These are phyloP conservation scores for Rhizophagus sp. DNA, from an alignment of 192 early-diverging fungal genomes.

Conservation along the genomic window DNA sequence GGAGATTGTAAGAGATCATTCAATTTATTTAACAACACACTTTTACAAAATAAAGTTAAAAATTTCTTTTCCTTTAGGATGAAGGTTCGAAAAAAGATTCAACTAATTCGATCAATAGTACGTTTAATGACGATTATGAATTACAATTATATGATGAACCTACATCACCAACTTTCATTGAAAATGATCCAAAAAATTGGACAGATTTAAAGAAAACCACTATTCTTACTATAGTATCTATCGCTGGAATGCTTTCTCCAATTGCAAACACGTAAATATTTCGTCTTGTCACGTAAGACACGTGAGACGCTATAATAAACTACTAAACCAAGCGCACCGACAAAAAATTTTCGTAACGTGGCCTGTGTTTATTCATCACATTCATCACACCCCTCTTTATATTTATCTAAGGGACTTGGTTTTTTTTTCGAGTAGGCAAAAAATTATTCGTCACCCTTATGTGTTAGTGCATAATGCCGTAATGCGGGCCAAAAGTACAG, in stretches of 20 bases:
- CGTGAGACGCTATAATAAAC: background rate
- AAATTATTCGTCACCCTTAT: too few relatives aligned
- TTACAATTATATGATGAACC: background rate
- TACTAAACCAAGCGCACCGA: too few relatives aligned
- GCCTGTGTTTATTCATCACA: too few relatives aligned
- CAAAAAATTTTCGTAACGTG: too few relatives aligned
- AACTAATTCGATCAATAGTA: background rate
- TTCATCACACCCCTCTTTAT: too few relatives aligned
- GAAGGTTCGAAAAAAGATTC: background rate
- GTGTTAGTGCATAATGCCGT: too few relatives aligned
- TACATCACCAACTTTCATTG: background rate
- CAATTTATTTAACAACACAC: background rate
- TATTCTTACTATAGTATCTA: constrained; percentile 35
- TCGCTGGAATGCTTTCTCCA: constrained; percentile 38
- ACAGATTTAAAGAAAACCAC: constrained; percentile 35
- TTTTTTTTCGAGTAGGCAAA: too few relatives aligned
- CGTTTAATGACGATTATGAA: background rate
- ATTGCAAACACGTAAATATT: constrained; percentile 25
- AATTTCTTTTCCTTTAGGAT: background rate
- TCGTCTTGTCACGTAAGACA: background rate
- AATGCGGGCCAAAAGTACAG: too few relatives aligned
- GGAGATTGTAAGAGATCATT: background rate
- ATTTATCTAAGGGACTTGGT: too few relatives aligned
- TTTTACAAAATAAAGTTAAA: background rate
- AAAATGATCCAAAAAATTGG: constrained; percentile 43